Conservation (phyloP, 495 filamentous ascomycete genomes). For the Neurospora cerealis region DNA sequence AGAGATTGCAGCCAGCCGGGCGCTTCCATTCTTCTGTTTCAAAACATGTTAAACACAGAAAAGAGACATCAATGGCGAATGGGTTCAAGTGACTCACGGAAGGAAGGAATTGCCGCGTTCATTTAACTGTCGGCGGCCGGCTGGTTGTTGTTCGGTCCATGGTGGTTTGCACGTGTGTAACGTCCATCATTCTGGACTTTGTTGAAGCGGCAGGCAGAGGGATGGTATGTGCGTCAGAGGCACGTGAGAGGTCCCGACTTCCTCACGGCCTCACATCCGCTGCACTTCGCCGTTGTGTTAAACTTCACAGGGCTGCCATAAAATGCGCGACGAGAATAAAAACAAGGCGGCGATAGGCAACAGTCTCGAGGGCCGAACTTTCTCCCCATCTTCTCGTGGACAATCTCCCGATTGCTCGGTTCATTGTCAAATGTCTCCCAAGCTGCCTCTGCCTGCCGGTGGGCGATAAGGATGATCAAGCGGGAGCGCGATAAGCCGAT, state of each 20-base stretch:
- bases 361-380: no score
- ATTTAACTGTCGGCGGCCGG: neutral
- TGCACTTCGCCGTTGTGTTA: neutral
- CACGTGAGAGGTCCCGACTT: neutral
- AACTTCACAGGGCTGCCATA: neutral
- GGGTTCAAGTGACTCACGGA: neutral
- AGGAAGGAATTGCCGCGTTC: neutral
- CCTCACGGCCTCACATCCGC: neutral
- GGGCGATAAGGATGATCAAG: no score
- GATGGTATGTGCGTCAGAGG: neutral
- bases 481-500: no score
- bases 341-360: neutral
- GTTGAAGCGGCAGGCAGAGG: neutral
- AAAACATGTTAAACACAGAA: neutral
- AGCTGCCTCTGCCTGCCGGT: no score
- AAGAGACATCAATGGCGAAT: neutral
- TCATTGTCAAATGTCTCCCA: no score
- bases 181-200: neutral
- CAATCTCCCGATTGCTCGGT: no score
- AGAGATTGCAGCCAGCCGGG: neutral
- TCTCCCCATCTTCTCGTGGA: no score
- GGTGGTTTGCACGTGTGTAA: neutral
- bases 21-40: neutral
- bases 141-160: neutral
- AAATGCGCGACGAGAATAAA: neutral